phyloP scores from a whole-genome alignment of 2,329 filamentous ascomycete species.

The Nothophoma quercina region DNA sequence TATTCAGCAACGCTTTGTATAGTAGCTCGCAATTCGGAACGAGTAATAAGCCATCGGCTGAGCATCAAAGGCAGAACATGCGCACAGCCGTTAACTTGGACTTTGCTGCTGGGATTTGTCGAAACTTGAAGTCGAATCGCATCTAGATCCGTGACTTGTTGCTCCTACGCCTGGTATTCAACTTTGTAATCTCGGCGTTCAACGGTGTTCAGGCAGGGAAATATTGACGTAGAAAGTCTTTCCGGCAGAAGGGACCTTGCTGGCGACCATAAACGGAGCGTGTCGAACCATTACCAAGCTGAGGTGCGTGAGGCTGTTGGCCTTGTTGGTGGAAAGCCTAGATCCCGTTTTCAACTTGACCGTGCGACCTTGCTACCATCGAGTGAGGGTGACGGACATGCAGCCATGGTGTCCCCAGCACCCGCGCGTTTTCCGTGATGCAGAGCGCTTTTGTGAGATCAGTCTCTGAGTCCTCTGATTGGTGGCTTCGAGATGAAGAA shows the following conservation, averaged over 20 bases:
- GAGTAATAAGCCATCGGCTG: not conserved
- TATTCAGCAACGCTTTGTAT: constrained; percentile 2
- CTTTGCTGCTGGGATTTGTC: not conserved
- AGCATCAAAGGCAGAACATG: not conserved
- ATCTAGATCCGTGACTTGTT: not conserved
- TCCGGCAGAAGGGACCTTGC: not conserved
- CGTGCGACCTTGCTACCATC: not conserved
- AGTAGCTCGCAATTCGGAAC: constrained; percentile 5
- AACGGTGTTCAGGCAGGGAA: not conserved
- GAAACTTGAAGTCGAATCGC: not conserved
- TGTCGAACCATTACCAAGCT: not conserved
- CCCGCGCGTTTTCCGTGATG: too few species aligned
- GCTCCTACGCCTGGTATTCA: not conserved
- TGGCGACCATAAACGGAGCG: not conserved
- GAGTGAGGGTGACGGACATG: not conserved
- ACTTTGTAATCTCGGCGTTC: not conserved
- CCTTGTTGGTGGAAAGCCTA: not conserved
- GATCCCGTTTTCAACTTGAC: not conserved
- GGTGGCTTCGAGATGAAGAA: not conserved
- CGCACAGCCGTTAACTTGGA: too few species aligned
- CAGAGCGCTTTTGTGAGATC: too few species aligned
- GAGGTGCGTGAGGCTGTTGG: too few species aligned
- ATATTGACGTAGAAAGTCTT: not conserved
- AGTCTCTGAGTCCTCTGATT: not conserved
- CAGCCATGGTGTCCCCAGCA: too few species aligned